phyloP scores from a whole-genome alignment of 2,329 filamentous ascomycete genomes.

The Magnaporthiopsis rhizophila region DNA sequence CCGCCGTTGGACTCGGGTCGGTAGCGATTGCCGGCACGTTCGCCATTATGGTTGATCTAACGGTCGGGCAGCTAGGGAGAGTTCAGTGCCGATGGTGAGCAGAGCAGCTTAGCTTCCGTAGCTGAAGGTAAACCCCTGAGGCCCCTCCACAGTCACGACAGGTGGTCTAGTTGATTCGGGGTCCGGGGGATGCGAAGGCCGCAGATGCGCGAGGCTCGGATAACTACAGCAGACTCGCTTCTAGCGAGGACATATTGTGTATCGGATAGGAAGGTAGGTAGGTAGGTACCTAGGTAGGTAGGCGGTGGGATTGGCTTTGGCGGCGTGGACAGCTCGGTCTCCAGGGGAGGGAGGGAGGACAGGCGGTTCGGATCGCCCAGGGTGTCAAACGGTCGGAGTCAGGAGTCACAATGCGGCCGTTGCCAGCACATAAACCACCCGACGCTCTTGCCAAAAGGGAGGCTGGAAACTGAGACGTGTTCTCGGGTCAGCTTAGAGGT shows the following conservation, averaged over 20 bases:
- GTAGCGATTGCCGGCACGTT: background rate
- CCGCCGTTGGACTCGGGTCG: background rate
- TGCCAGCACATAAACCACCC: background rate
- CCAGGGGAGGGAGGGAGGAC: background rate
- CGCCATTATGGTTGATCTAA: background rate
- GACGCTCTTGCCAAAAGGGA: background rate
- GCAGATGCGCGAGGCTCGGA: too few relatives aligned
- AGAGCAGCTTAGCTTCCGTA: background rate
- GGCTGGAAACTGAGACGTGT: background rate
- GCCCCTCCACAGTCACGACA: too few relatives aligned
- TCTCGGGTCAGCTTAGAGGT: background rate
- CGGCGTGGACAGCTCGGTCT: background rate
- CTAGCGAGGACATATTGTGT: background rate
- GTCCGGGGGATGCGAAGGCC: background rate
- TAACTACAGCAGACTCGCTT: background rate
- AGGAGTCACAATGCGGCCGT: background rate
- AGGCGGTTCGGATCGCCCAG: background rate
- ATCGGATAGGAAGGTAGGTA: background rate
- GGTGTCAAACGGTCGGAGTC: background rate
- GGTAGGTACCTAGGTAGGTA: background rate
- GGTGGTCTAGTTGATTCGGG: too few relatives aligned
- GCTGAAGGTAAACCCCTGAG: background rate
- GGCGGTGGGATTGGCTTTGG: background rate
- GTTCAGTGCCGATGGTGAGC: background rate
- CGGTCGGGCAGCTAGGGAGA: background rate